Conservation (phyloP, 306 rosid species). For the Rosa persica region DNA sequence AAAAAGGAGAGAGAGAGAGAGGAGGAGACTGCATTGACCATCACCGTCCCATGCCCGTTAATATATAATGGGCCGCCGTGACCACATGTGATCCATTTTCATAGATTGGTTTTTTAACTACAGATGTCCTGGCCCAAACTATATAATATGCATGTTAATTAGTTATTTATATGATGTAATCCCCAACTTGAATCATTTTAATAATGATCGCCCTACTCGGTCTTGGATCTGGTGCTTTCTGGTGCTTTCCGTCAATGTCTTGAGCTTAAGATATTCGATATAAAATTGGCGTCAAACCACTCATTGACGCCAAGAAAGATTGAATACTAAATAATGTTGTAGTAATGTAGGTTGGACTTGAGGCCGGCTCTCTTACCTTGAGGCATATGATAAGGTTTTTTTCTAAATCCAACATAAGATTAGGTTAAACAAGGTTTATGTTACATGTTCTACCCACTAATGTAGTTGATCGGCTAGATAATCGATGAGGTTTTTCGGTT, state of each 20-base stretch:
- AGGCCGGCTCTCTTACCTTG: slow-evolving; percentile 6
- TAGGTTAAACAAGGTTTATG: slow-evolving; percentile 14
- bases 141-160: not conserved
- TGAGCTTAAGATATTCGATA: not conserved
- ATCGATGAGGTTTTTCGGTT: slow-evolving; percentile 2
- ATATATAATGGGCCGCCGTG: not conserved
- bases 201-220: not conserved
- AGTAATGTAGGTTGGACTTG: not conserved
- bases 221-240: slow-evolving; percentile 22
- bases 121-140: slow-evolving; percentile 1
- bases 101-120: not conserved
- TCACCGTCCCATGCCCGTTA: not conserved
- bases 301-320: not conserved
- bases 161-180: not conserved
- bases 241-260: slow-evolving; percentile 4
- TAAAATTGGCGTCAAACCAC: not conserved
- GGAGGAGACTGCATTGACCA: not conserved
- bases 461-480: not conserved
- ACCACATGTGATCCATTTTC: slow-evolving; percentile 14
- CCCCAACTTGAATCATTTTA: not conserved
- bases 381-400: slow-evolving; percentile 7
- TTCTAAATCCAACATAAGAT: not conserved
- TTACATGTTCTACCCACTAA: slow-evolving; percentile 4
- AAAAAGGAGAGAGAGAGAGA: not conserved
- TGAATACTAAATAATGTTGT: not conserved